Conservation (phyloP, 192 early-diverging fungal genomes). For the Entomortierella lignicola region DNA sequence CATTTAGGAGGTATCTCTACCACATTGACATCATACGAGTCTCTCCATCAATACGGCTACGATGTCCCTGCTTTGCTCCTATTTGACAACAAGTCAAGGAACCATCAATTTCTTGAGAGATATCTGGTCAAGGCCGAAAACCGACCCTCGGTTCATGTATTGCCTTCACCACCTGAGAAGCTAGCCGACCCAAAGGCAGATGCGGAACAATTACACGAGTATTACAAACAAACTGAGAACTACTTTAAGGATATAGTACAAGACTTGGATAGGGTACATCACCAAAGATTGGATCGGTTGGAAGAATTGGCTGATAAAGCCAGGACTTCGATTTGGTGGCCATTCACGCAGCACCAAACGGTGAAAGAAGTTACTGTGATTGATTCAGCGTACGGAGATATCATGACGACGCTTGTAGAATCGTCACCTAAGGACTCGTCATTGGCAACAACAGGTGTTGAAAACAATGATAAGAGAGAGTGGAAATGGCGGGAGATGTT, state of each 20-base stretch:
- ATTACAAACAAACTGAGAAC: constrained; percentile 64
- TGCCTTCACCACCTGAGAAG: constrained; percentile 62
- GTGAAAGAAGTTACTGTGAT: constrained; percentile 73
- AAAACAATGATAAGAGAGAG: constrained; percentile 5
- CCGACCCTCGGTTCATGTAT: constrained; percentile 38
- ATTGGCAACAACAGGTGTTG: neutral
- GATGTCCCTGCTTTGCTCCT: constrained; percentile 75
- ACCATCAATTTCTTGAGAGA: constrained; percentile 63
- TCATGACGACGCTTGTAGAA: constrained; percentile 66
- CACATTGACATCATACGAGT: constrained; percentile 80
- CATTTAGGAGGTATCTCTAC: constrained; percentile 88
- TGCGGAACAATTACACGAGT: constrained; percentile 65
- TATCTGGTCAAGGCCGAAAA: constrained; percentile 46
- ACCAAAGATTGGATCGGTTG: constrained; percentile 64
- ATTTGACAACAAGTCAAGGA: constrained; percentile 68
- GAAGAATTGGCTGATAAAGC: constrained; percentile 64
- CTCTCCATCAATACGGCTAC: constrained; percentile 75
- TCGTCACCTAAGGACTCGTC: constrained; percentile 15
- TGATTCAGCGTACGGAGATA: constrained; percentile 79
- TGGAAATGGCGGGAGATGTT: constrained; percentile 61
- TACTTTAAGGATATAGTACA: constrained; percentile 58
- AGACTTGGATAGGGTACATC: constrained; percentile 60
- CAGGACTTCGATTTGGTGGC: constrained; percentile 78
- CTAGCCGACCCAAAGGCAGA: constrained; percentile 57
- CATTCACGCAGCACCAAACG: constrained; percentile 79